These are phyloP conservation scores for Chimonanthus praecox DNA, from an alignment of 164 flowering plant genomes.

Conservation along the genomic window DNA sequence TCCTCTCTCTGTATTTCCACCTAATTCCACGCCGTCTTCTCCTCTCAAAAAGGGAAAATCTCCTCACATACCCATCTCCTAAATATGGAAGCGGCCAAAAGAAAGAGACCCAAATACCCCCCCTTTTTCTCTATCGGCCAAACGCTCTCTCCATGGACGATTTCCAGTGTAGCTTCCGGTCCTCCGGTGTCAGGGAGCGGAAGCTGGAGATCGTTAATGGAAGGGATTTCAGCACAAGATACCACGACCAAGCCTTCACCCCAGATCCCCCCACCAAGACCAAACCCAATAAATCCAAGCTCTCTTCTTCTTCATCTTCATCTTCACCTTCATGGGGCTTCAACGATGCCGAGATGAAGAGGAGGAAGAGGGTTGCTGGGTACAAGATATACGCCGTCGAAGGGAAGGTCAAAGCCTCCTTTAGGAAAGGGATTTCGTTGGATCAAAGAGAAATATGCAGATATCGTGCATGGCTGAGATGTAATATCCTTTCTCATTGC, in stretches of 20 bases:
- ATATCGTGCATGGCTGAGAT: slow-evolving; percentile 60
- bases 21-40: too few species aligned
- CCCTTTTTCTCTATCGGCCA: neutral
- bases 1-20: too few species aligned
- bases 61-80: too few species aligned
- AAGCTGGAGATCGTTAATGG: slow-evolving; percentile 46
- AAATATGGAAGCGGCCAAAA: too few species aligned
- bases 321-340: slow-evolving; percentile 37
- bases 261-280: slow-evolving; percentile 13
- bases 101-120: neutral
- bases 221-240: slow-evolving; percentile 26
- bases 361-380: slow-evolving; percentile 60
- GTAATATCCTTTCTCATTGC: too few species aligned
- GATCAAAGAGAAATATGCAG: slow-evolving; percentile 66
- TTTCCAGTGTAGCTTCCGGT: slow-evolving; percentile 17
- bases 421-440: slow-evolving; percentile 61
- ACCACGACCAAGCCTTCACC: slow-evolving; percentile 3
- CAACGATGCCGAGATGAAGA: slow-evolving; percentile 56
- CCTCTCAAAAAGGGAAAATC: too few species aligned
- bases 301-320: neutral
- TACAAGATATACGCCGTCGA: slow-evolving; percentile 61
- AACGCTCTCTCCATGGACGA: slow-evolving; percentile 21
- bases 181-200: slow-evolving; percentile 18
- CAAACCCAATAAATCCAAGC: slow-evolving; percentile 7
- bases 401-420: slow-evolving; percentile 59